Percentiles rank a stretch among this genome's conserved stretches.
Conservation (phyloP, 345 rosid genomes). For the Aethionema arabicum region DNA sequence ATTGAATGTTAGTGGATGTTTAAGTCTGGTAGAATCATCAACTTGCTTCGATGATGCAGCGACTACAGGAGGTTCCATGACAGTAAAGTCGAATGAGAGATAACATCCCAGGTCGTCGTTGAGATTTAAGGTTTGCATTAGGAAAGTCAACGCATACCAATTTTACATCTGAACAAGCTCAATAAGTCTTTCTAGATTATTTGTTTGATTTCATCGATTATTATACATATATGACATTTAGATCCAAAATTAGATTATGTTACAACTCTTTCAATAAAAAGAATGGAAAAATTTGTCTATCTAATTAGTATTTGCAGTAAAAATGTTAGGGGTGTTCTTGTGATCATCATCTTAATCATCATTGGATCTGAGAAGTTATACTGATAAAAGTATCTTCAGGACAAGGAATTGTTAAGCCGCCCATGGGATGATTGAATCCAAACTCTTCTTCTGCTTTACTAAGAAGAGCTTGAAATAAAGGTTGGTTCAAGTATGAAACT, state of each 20-base stretch:
- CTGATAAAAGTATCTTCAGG: constrained; percentile 37
- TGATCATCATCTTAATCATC: background rate
- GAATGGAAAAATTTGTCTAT: background rate
- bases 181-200: background rate
- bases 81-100: too few species aligned
- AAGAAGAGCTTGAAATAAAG: constrained; percentile 43
- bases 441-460: constrained; percentile 7
- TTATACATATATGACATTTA: background rate
- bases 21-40: too few species aligned
- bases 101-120: too few species aligned
- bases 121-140: too few species aligned
- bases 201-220: background rate
- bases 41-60: too few species aligned
- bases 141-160: too few species aligned
- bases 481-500: constrained; percentile 44
- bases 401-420: constrained; percentile 49
- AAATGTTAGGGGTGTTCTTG: background rate
- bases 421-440: constrained; percentile 44
- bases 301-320: background rate
- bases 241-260: background rate
- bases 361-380: constrained; percentile 24
- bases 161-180: too few species aligned
- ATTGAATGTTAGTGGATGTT: too few species aligned
- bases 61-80: too few species aligned
- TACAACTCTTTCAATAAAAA: background rate